Evolutionary conservation across 2,329 filamentous ascomycete species (phyloP), one percentile per base, ranked within the genome.

Genomic region (Claviceps cyperi): DNA sequence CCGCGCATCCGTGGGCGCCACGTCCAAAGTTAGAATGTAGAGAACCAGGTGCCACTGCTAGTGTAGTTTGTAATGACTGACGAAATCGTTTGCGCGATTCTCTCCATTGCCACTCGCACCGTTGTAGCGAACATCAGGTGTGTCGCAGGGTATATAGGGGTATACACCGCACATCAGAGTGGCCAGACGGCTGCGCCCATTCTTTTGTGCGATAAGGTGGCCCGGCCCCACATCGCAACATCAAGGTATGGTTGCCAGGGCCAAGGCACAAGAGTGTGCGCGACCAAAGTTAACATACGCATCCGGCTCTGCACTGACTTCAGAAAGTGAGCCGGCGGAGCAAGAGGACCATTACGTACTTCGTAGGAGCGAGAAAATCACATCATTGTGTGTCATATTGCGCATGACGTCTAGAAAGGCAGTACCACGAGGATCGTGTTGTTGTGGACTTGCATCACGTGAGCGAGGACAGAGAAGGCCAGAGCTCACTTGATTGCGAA

Each of bases 1-100:
- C 84, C 89, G 32, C 78, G 80, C 53, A 64, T 94, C 51, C 62
- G 61, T 17, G 60, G 61, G 28, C 56, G 58, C 15, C 51, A 53
- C 35, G 46, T 51, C 17, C 17, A 32, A 4, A 43, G 46, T 50
- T 14, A 24, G 40, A 8, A 38, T 47, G 17, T 53, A 51, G 39
- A 41, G n/a, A 3, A 8, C 4, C 2, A 50, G 21, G n/a, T 38
- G 41, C 46, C 24, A 4, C 8, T 22, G 14, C 22, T 17, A 15
- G 17, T 52, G 41, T 48, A 48, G 46, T 22, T 8, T 37, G 32
- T 51, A 5, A 52, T 44, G 46, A 54, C 43, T 46, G 17, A 50
- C 47, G 51, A 49, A 49, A 19, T 35, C 32, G 2, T 49, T 21
- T 40, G 7, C 22, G 19, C 19, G 9, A 22, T 37, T 22, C 7